A percentile compares a stretch with the other conserved stretches of the same genome.
Evolutionary conservation across 352 stramenopile genomes (phyloP).

Genomic region (Phytophthora pisi): DNA sequence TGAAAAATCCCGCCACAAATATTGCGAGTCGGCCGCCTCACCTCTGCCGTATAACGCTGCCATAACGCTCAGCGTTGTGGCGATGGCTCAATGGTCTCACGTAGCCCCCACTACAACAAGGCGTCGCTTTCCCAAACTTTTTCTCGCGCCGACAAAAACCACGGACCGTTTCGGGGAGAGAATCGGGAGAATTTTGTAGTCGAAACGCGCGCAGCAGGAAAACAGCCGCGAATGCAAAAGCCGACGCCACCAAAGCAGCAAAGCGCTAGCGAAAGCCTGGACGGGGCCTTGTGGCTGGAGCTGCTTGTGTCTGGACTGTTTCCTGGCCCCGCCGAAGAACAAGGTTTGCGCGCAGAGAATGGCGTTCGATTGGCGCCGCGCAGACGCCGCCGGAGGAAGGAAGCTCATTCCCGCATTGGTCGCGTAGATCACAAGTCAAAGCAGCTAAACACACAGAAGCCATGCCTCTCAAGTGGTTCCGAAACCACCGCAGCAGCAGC

Average conservation of each 20-base stretch:
- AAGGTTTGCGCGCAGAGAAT: conserved; percentile 19
- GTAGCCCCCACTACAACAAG: neutral
- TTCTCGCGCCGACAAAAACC: neutral
- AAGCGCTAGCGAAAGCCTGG: conserved; percentile 11
- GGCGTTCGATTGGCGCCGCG: conserved; percentile 22
- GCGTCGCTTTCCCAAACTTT: neutral
- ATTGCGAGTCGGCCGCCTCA: neutral
- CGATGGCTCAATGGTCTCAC: neutral
- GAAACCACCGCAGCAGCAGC: conserved; percentile 21
- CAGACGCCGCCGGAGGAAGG: neutral
- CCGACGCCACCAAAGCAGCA: conserved; percentile 18
- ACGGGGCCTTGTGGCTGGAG: conserved; percentile 17
- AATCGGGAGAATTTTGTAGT: neutral
- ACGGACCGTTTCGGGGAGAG: neutral
- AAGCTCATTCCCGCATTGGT: conserved; percentile 24
- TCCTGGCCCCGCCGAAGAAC: conserved; percentile 21
- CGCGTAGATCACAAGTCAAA: conserved; percentile 21
- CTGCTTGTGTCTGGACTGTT: conserved; percentile 18
- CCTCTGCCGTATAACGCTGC: neutral
- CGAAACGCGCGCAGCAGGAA: conserved; percentile 1
- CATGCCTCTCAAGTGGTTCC: conserved; percentile 41
- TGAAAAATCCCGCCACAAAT: neutral
- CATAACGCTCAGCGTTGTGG: neutral
- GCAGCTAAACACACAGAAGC: neutral
- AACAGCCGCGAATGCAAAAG: conserved; percentile 25